Conservation (phyloP, 1,284 basidiomycete genomes). For the Moesziomyces globuligerus region DNA sequence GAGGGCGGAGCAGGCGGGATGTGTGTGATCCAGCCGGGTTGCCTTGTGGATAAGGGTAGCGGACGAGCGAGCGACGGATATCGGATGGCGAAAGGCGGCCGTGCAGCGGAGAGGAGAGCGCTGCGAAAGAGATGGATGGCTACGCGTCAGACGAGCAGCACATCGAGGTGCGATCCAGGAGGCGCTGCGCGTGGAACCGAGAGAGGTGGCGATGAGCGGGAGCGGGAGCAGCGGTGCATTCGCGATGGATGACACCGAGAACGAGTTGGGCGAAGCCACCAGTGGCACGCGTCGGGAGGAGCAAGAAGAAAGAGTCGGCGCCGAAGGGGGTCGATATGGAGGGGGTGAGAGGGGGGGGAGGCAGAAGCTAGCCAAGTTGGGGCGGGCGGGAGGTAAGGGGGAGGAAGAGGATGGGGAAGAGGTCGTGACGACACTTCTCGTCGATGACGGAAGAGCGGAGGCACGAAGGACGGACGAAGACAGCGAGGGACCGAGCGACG, state of each 20-base stretch:
- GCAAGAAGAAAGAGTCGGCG: constrained; percentile 2
- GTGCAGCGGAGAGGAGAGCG: too few species aligned
- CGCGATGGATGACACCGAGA: constrained; percentile 4
- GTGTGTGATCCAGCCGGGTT: too few species aligned
- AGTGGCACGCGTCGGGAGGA: too few species aligned
- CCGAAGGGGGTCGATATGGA: neutral
- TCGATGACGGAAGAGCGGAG: constrained; percentile 2
- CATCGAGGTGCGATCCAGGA: neutral
- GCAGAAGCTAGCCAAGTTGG: too few species aligned
- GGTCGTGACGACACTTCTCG: neutral
- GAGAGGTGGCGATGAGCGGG: neutral
- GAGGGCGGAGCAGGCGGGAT: too few species aligned
- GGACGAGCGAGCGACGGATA: neutral
- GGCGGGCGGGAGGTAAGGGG: neutral
- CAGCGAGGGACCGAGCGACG: constrained; percentile 2
- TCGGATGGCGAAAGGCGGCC: too few species aligned
- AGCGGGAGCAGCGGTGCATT: neutral
- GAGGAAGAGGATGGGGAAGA: neutral
- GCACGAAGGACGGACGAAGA: constrained; percentile 7
- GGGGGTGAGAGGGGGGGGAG: constrained; percentile 1
- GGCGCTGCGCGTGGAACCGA: neutral
- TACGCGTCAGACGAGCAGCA: neutral
- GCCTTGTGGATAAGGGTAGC: too few species aligned
- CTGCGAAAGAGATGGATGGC: too few species aligned
- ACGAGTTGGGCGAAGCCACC: constrained; percentile 8